phyloP scores from a whole-genome alignment of 345 rosid genomes.

The Gossypium bickii region DNA sequence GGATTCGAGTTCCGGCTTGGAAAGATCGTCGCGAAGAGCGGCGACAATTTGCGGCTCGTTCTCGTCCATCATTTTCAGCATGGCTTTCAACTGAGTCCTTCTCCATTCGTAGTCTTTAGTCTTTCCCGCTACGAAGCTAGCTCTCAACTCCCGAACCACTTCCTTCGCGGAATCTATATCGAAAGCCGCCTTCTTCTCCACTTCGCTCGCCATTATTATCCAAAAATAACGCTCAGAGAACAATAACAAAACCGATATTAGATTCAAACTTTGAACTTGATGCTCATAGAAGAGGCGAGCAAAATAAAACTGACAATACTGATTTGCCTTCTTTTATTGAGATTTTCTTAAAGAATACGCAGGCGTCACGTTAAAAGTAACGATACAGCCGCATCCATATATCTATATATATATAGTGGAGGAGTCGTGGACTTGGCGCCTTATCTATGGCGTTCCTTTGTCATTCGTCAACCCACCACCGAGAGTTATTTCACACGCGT shows the following conservation, averaged over 20 bases:
- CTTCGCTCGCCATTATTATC: conserved; percentile 28
- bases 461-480: too few relatives aligned
- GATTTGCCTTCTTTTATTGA: too few relatives aligned
- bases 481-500: background rate
- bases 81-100: conserved; percentile 52
- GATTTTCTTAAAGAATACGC: background rate
- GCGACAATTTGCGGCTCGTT: conserved; percentile 60
- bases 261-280: background rate
- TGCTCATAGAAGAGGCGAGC: too few relatives aligned
- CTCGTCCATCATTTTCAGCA: conserved; percentile 48
- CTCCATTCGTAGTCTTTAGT: conserved; percentile 80
- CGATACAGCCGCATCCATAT: too few relatives aligned
- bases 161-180: conserved; percentile 45
- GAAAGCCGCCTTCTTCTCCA: conserved; percentile 25
- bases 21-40: conserved; percentile 73
- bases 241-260: background rate
- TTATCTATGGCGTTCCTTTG: background rate
- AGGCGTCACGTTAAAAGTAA: background rate
- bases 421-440: too few relatives aligned
- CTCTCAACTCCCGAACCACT: conserved; percentile 49
- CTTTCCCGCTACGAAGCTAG: conserved; percentile 45
- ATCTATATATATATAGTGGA: too few relatives aligned
- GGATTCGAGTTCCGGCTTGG: conserved; percentile 78
- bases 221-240: background rate
- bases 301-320: too few relatives aligned